Evolutionary conservation across 768 basidiomycete species (phyloP), one percentile per base, ranked within the genome.

Genomic region (Amanita pallidorosea): DNA sequence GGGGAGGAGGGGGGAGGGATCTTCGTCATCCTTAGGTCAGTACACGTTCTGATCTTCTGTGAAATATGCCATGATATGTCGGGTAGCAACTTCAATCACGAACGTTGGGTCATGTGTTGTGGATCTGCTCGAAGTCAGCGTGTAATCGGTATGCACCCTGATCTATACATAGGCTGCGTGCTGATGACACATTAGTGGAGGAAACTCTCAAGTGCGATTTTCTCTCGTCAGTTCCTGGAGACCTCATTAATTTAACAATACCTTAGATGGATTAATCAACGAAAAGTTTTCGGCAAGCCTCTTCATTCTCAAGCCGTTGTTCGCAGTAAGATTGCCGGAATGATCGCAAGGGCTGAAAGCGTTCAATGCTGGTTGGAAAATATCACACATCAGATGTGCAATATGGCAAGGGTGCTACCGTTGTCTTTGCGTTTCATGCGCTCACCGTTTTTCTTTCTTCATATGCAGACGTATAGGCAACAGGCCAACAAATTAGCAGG

Each of bases 201-300:
- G 91, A 93, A 66, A 92, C 88, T 60, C 61, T 94, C 56, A 88
- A 88, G 79, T 81, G 44, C 55, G 71, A 60, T 43, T 27, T 11
- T 27, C 41, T 27, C 41, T 33, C 47, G 7, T 5, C 23, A 37
- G 17, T 13, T 13, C 40, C 12, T 18, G 18, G 8, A 45, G 11
- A 25, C 4, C 25, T 27, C 23, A 22, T 27, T 11, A 25, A 17
- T 48, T 25, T 48, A 17, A 48, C n/a, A 17, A 27, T 1, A n/a
- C 23, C 20, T 8, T 52, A 86, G 82, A 60, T 97, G 94, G 94
- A 73, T 81, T 3, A 78, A 76, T 47, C 91, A 96, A 63, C 82
- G 94, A 37, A 85, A 89, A 59, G 93, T 90, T 7, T 95, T 95
- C 58, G 94, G 93, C 46, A 93, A 88, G 65, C 89, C 85, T 3